Evolutionary conservation across 768 basidiomycete species (phyloP).

Genomic region (Gautieria morchelliformis): DNA sequence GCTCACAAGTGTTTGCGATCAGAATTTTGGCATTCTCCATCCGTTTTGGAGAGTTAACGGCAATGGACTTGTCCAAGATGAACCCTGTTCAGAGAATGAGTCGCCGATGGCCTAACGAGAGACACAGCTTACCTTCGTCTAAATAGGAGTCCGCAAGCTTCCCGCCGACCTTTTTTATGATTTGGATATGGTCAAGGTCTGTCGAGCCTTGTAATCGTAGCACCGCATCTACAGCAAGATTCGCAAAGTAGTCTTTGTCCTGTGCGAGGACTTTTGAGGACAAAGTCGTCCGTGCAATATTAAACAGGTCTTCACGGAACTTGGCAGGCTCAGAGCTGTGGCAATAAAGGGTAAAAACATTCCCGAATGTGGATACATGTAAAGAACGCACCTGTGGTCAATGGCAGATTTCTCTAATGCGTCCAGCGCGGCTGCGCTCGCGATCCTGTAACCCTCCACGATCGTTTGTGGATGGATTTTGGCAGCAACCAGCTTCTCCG

Average conservation of each 20-base stretch:
- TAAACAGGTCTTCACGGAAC: slow-evolving; percentile 88
- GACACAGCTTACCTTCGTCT: slow-evolving; percentile 63
- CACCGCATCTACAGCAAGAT: slow-evolving; percentile 95
- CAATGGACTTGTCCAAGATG: slow-evolving; percentile 94
- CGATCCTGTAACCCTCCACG: slow-evolving; percentile 92
- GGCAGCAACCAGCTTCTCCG: slow-evolving; percentile 84
- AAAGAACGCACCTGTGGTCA: slow-evolving; percentile 64
- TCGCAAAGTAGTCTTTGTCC: slow-evolving; percentile 97
- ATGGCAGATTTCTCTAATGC: slow-evolving; percentile 76
- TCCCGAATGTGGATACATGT: neutral
- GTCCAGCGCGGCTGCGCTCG: slow-evolving; percentile 71
- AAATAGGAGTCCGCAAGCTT: slow-evolving; percentile 98
- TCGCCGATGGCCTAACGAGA: neutral
- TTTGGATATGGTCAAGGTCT: slow-evolving; percentile 95
- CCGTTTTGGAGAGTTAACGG: slow-evolving; percentile 89
- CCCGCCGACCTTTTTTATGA: slow-evolving; percentile 99
- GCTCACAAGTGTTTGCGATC: slow-evolving; percentile 95
- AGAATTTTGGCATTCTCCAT: slow-evolving; percentile 93
- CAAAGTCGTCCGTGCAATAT: slow-evolving; percentile 92
- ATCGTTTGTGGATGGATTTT: slow-evolving; percentile 98
- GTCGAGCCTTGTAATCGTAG: slow-evolving; percentile 88
- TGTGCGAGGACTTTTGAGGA: slow-evolving; percentile 94
- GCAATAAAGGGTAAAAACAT: neutral
- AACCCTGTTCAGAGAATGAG: slow-evolving; percentile 31
- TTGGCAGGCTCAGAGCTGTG: slow-evolving; percentile 54